phyloP scores from a whole-genome alignment of 106 monocot genomes.

The Dioscorea dumetorum region DNA sequence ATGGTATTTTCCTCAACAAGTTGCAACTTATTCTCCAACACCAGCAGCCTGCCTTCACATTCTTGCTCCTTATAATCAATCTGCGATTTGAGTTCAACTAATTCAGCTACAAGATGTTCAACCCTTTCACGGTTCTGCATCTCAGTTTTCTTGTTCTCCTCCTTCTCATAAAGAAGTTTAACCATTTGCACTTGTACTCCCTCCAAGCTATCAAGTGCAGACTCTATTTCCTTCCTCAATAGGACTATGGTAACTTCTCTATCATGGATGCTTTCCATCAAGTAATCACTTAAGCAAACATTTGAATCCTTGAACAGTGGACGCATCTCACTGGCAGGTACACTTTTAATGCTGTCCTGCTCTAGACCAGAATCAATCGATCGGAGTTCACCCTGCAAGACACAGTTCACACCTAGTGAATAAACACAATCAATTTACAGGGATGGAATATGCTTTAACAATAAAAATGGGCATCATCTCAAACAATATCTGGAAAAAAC shows the following conservation, averaged over 20 bases:
- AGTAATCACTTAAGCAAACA: neutral
- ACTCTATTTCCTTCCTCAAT: slow-evolving; percentile 47
- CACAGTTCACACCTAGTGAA: neutral
- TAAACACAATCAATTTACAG: neutral
- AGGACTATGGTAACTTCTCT: slow-evolving; percentile 24
- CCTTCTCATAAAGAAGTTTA: slow-evolving; percentile 39
- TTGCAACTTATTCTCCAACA: slow-evolving; percentile 35
- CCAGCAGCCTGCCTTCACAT: slow-evolving; percentile 25
- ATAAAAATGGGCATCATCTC: neutral
- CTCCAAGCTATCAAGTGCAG: slow-evolving; percentile 34
- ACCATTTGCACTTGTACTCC: slow-evolving; percentile 45
- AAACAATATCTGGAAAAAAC: slow-evolving; percentile 12
- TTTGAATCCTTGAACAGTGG: neutral
- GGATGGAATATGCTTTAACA: neutral
- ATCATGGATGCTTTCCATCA: slow-evolving; percentile 10
- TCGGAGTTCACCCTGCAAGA: slow-evolving; percentile 24
- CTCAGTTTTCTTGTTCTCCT: slow-evolving; percentile 27
- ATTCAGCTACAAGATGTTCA: slow-evolving; percentile 34
- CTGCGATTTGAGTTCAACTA: slow-evolving; percentile 31
- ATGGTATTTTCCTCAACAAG: slow-evolving; percentile 21
- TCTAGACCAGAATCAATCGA: slow-evolving; percentile 1
- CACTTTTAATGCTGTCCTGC: neutral
- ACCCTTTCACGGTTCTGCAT: slow-evolving; percentile 27
- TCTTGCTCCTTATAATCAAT: slow-evolving; percentile 45
- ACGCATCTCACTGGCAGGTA: neutral